phyloP scores from a whole-genome alignment of 441 rosid species.

The Iberis amara region DNA sequence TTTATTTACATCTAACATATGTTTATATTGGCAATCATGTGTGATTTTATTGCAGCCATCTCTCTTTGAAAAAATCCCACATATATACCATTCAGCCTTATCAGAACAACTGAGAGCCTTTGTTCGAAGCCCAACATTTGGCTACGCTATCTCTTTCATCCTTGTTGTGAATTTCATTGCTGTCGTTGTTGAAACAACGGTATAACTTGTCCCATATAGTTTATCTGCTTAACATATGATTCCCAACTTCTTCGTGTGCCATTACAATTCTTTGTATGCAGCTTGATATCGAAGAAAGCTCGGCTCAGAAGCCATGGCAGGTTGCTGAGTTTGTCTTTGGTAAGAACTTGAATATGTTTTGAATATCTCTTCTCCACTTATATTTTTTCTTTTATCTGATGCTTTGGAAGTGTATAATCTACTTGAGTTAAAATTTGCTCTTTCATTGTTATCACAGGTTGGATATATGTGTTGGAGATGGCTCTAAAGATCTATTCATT shows the following conservation, averaged over 20 bases:
- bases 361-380: slow-evolving; percentile 3
- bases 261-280: slow-evolving; percentile 29
- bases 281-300: slow-evolving; percentile 91
- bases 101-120: slow-evolving; percentile 72
- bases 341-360: slow-evolving; percentile 37
- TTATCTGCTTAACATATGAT: slow-evolving; percentile 4
- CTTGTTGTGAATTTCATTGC: slow-evolving; percentile 78
- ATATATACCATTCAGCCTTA: slow-evolving; percentile 52
- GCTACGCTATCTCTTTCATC: slow-evolving; percentile 63
- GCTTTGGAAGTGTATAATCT: neutral
- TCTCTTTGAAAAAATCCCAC: slow-evolving; percentile 54
- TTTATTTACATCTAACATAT: slow-evolving; percentile 14
- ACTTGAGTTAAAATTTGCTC: neutral
- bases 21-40: slow-evolving; percentile 21
- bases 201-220: slow-evolving; percentile 33
- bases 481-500: slow-evolving; percentile 76
- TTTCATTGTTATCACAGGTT: slow-evolving; percentile 48
- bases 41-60: slow-evolving; percentile 59
- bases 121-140: slow-evolving; percentile 65
- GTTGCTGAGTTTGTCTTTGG: slow-evolving; percentile 83
- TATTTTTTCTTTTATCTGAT: neutral
- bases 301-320: slow-evolving; percentile 88
- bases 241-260: slow-evolving; percentile 13
- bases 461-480: slow-evolving; percentile 98
- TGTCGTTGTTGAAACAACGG: slow-evolving; percentile 92